phyloP scores from a whole-genome alignment of 257 asterid species.

The Solanum gandarillasii region DNA sequence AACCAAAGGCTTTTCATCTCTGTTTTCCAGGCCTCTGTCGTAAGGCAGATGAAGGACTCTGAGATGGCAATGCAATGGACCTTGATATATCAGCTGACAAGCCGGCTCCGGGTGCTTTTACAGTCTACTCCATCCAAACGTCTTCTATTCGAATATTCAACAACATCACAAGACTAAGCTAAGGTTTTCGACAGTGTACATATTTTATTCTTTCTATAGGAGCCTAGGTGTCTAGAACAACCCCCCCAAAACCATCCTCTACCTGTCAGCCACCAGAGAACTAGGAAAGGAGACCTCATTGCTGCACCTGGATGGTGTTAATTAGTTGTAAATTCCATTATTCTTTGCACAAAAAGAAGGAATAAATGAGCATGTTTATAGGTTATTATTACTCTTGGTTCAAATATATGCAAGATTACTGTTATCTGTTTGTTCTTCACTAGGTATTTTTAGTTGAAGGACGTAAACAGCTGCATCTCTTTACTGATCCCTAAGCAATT shows the following conservation, averaged over 20 bases:
- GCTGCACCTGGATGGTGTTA: constrained; percentile 4
- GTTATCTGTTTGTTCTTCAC: neutral
- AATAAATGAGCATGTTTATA: constrained; percentile 7
- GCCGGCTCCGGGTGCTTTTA: constrained; percentile 82
- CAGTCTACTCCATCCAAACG: constrained; percentile 96
- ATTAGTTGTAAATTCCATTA: constrained; percentile 18
- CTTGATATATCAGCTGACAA: constrained; percentile 87
- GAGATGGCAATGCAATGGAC: constrained; percentile 99
- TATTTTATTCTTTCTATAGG: neutral
- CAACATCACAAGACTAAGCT: constrained; percentile 75
- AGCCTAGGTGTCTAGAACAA: neutral
- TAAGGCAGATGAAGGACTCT: constrained; percentile 98
- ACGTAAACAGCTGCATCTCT: neutral
- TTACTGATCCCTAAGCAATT: neutral
- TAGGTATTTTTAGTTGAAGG: neutral
- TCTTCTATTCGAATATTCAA: constrained; percentile 81
- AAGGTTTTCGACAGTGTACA: neutral
- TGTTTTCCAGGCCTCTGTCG: constrained; percentile 72
- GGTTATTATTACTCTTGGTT: neutral
- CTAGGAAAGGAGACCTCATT: neutral
- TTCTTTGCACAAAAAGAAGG: constrained; percentile 8
- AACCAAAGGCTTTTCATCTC: neutral
- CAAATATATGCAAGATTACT: neutral
- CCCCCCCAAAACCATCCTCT: neutral
- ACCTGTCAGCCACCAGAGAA: neutral